phyloP scores from a whole-genome alignment of 805 yeast genomes.

The Metschnikowia lunata region DNA sequence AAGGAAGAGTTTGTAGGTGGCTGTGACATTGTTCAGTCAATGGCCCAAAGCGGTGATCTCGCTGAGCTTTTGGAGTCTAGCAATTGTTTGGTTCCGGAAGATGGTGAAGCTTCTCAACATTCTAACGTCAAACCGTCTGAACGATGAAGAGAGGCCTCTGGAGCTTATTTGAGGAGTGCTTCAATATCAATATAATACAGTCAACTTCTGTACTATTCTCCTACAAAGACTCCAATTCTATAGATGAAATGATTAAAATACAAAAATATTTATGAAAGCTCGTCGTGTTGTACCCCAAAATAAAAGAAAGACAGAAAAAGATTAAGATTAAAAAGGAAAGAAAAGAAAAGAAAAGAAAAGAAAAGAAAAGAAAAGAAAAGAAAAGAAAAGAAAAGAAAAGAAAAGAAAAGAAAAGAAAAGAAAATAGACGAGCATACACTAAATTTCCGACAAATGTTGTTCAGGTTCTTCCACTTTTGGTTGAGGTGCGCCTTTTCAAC shows the following conservation, averaged over 20 bases:
- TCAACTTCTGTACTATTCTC: too few species aligned
- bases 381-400: not conserved
- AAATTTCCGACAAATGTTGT: not conserved
- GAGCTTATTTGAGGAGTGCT: too few species aligned
- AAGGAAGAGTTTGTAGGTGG: conserved; percentile 94
- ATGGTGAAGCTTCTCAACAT: conserved; percentile 38
- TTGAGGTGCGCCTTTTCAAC: conserved; percentile 46
- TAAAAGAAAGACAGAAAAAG: too few species aligned
- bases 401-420: not conserved
- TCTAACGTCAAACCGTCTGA: conserved; percentile 35
- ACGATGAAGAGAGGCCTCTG: conserved; percentile 16
- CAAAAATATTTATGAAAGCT: too few species aligned
- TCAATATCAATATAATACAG: too few species aligned
- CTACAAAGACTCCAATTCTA: too few species aligned
- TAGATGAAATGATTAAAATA: too few species aligned
- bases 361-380: not conserved
- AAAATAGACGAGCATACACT: not conserved
- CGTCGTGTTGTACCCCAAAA: too few species aligned
- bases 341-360: too few species aligned
- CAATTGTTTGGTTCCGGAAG: conserved; percentile 76
- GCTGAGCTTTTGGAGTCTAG: conserved; percentile 77
- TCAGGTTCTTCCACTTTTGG: conserved; percentile 11
- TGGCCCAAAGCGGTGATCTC: conserved; percentile 90
- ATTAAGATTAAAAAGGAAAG: too few species aligned
- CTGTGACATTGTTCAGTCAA: conserved; percentile 87